These are phyloP conservation scores for Asterella californica DNA, from an alignment of 225 moss, liverwort and hornwort species.

Conservation along the genomic window DNA sequence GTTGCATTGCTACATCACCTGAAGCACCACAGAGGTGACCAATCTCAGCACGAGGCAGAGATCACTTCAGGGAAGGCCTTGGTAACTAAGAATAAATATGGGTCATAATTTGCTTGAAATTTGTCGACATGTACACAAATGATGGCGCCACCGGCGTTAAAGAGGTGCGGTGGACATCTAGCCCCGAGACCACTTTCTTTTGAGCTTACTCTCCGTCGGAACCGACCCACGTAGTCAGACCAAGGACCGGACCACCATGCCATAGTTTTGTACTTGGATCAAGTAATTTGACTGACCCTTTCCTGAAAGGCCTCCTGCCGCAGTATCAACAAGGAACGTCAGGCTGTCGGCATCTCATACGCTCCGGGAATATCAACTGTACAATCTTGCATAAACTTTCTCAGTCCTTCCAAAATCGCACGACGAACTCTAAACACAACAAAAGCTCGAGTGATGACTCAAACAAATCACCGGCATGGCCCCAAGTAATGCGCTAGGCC, in stretches of 20 bases:
- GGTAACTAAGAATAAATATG: neutral
- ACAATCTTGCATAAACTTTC: neutral
- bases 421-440: neutral
- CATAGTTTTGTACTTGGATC: constrained; percentile 20
- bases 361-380: neutral
- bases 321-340: constrained; percentile 19
- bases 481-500: neutral
- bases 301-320: constrained; percentile 17
- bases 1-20: too few species aligned
- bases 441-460: neutral
- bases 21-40: too few species aligned
- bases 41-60: too few species aligned
- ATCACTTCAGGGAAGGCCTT: neutral
- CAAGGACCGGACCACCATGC: constrained; percentile 24
- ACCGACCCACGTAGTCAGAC: constrained; percentile 17
- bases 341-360: constrained; percentile 9
- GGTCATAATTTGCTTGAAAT: neutral
- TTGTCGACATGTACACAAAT: neutral
- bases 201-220: neutral
- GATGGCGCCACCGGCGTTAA: too few species aligned
- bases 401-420: neutral
- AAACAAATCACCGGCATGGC: neutral
- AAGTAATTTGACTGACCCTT: constrained; percentile 15
- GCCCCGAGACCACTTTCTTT: neutral
- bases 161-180: neutral